Percentiles rank a stretch among this genome's conserved stretches.
These are phyloP conservation scores for Diaporthe capsici DNA, from an alignment of 2,329 filamentous ascomycete species.

Conservation along the genomic window DNA sequence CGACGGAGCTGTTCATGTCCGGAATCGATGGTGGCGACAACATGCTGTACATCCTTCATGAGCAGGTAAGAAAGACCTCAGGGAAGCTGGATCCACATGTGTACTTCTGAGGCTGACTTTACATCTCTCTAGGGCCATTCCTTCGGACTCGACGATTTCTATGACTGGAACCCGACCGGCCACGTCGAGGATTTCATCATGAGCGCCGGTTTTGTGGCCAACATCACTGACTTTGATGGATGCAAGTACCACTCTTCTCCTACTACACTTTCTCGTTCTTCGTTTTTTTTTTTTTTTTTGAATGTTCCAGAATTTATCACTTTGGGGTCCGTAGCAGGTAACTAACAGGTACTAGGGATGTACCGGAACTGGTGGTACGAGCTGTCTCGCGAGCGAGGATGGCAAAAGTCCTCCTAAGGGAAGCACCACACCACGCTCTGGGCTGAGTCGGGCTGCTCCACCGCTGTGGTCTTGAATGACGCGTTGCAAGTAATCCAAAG, in stretches of 20 bases:
- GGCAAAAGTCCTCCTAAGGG: background rate
- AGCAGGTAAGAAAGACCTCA: background rate
- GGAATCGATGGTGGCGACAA: constrained; percentile 46
- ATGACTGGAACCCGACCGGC: background rate
- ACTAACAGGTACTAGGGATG: constrained; percentile 51
- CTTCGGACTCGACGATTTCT: constrained; percentile 14
- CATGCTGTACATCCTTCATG: constrained; percentile 49
- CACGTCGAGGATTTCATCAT: background rate
- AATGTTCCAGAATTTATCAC: too few relatives aligned
- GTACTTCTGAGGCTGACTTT: background rate
- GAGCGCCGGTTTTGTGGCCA: constrained; percentile 51
- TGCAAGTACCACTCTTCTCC: constrained; percentile 45
- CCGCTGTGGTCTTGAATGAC: background rate
- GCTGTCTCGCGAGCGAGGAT: constrained; percentile 13
- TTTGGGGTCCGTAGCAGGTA: too few relatives aligned
- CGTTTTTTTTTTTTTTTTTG: too few relatives aligned
- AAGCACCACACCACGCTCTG: background rate
- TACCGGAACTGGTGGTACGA: constrained; percentile 60
- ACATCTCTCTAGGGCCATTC: background rate
- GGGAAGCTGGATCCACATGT: background rate
- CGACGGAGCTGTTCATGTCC: constrained; percentile 10
- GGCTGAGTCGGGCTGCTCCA: background rate
- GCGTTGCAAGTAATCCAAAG: background rate
- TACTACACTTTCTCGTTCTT: too few relatives aligned
- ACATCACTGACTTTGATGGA: constrained; percentile 62